phyloP scores from a whole-genome alignment of 306 rosid genomes.

The Abrus pulchellus region DNA sequence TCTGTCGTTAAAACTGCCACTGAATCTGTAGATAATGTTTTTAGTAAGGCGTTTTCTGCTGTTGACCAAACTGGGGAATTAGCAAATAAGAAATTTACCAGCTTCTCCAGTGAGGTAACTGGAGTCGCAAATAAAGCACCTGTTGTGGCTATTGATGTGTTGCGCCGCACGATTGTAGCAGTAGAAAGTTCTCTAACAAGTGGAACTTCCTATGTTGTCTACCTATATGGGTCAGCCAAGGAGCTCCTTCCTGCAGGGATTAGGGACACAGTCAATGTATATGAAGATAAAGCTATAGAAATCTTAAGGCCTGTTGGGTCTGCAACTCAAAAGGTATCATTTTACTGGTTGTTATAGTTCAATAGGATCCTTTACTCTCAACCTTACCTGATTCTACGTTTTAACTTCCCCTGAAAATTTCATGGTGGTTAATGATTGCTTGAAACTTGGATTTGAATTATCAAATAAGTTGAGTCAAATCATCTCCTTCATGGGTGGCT shows the following conservation, averaged over 20 bases:
- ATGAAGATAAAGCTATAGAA: conserved; percentile 72
- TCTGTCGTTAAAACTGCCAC: conserved; percentile 62
- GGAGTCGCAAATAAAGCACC: conserved; percentile 68
- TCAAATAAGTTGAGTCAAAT: conserved; percentile 37
- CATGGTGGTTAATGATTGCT: background rate
- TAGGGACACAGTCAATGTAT: conserved; percentile 66
- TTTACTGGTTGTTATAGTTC: conserved; percentile 15
- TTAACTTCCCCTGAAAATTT: conserved; percentile 26
- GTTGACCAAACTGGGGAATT: conserved; percentile 73
- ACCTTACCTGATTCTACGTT: conserved; percentile 24
- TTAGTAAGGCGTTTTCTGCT: conserved; percentile 62
- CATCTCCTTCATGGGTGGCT: conserved; percentile 19
- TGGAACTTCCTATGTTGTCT: conserved; percentile 70
- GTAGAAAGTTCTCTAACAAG: conserved; percentile 74
- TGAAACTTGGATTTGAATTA: conserved; percentile 37
- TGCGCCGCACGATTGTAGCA: conserved; percentile 66
- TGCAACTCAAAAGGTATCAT: conserved; percentile 74
- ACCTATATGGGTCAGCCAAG: conserved; percentile 80
- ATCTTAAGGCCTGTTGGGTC: conserved; percentile 68
- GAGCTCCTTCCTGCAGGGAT: conserved; percentile 76
- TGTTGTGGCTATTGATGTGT: conserved; percentile 63
- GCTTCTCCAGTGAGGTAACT: conserved; percentile 68
- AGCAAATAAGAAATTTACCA: conserved; percentile 61
- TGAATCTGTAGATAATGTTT: conserved; percentile 65
- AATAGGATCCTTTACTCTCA: conserved; percentile 28